phyloP scores from a whole-genome alignment of 2,329 filamentous ascomycete species.

The Berkeleyomyces rouxiae region DNA sequence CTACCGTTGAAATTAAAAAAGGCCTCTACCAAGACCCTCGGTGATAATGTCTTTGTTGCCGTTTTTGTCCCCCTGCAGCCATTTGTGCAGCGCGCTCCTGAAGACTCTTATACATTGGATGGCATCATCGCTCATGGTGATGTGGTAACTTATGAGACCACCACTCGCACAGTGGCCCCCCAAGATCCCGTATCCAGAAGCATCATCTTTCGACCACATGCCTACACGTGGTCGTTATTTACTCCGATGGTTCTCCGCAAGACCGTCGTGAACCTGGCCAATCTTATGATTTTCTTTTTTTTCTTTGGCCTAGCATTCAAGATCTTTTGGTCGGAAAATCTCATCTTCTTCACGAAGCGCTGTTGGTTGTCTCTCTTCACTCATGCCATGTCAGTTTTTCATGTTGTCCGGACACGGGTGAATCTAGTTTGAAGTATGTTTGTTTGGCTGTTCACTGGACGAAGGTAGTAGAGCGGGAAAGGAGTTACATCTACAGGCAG shows the following conservation, averaged over 20 bases:
- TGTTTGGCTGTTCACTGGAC: too few relatives aligned
- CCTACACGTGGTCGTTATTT: not conserved
- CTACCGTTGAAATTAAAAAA: not conserved
- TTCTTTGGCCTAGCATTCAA: not conserved
- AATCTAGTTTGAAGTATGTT: not conserved
- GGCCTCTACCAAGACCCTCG: not conserved
- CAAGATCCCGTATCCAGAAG: not conserved
- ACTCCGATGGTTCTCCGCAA: not conserved
- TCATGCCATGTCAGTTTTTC: not conserved
- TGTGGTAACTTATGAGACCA: conserved; percentile 9
- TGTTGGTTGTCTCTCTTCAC: not conserved
- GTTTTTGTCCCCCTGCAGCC: conserved; percentile 6
- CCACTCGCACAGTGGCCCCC: not conserved
- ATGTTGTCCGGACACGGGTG: not conserved
- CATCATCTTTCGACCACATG: not conserved
- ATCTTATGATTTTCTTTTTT: not conserved
- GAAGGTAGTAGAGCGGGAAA: too few relatives aligned
- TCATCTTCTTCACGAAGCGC: not conserved
- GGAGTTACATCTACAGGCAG: too few relatives aligned
- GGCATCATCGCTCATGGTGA: not conserved
- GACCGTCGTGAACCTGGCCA: not conserved
- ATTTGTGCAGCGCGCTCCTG: not conserved
- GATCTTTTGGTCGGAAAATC: not conserved
- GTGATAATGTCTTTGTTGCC: not conserved
- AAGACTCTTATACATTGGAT: not conserved